phyloP scores from a whole-genome alignment of 306 rosid genomes.

The Gastrolobium villosum region DNA sequence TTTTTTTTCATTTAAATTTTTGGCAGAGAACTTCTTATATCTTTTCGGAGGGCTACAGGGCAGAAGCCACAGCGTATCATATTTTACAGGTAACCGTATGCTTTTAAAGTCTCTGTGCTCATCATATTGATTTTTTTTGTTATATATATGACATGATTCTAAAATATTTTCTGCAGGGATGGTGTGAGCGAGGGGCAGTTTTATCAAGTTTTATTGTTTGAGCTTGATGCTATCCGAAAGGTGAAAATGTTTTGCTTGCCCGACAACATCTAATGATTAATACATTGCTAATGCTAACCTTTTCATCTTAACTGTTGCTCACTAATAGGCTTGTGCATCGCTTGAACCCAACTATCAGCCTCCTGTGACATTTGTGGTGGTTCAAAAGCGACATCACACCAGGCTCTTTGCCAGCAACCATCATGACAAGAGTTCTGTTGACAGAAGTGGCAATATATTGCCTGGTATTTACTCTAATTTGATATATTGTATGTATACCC shows the following conservation, averaged over 20 bases:
- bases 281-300: background rate
- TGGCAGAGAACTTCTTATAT: slow-evolving; percentile 89
- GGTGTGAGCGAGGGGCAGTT: slow-evolving; percentile 98
- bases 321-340: slow-evolving; percentile 84
- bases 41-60: slow-evolving; percentile 96
- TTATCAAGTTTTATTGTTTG: slow-evolving; percentile 91
- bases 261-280: background rate
- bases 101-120: background rate
- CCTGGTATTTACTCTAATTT: slow-evolving; percentile 65
- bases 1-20: background rate
- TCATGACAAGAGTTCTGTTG: slow-evolving; percentile 68
- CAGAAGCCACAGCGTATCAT: slow-evolving; percentile 96
- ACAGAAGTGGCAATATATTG: slow-evolving; percentile 90
- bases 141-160: background rate
- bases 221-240: slow-evolving; percentile 95
- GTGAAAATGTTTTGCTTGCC: slow-evolving; percentile 41
- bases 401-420: slow-evolving; percentile 91
- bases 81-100: slow-evolving; percentile 72
- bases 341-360: slow-evolving; percentile 97
- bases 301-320: background rate
- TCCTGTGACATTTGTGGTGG: slow-evolving; percentile 97
- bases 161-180: slow-evolving; percentile 67
- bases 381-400: slow-evolving; percentile 97
- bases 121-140: background rate
- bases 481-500: background rate